These are phyloP conservation scores for Pestalotiopsis sp. DNA, from an alignment of 2,329 filamentous ascomycete species.

Conservation along the genomic window DNA sequence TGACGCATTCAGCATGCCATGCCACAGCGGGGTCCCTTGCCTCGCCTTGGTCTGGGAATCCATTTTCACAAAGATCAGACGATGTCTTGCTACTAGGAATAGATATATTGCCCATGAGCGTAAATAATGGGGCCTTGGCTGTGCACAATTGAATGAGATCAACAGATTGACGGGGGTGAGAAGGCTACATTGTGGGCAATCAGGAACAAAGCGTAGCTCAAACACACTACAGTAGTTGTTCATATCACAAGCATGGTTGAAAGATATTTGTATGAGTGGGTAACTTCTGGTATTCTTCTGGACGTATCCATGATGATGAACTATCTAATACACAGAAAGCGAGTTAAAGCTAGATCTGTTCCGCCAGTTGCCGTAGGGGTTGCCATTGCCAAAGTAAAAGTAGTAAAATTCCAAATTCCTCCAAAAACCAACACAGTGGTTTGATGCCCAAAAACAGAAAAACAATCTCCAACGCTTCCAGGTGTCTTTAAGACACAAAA, in stretches of 20 bases:
- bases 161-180: not conserved
- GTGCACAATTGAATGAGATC: not conserved
- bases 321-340: constrained; percentile 68
- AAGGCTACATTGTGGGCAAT: not conserved
- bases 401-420: constrained; percentile 22
- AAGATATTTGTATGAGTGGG: constrained; percentile 51
- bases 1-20: not conserved
- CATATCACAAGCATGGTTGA: not conserved
- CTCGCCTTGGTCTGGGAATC: not conserved
- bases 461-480: constrained; percentile 6
- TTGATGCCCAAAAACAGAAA: not conserved
- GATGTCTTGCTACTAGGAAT: not conserved
- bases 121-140: not conserved
- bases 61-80: not conserved
- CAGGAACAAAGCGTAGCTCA: not conserved
- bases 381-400: constrained; percentile 24
- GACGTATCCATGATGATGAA: constrained; percentile 38
- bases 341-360: constrained; percentile 50
- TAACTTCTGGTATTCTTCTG: constrained; percentile 66
- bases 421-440: not conserved
- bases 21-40: not conserved
- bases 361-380: constrained; percentile 28
- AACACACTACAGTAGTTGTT: not conserved
- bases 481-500: constrained; percentile 9
- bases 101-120: not conserved